Base-by-base conservation (phyloP, 345 rosid species). In the Sisymbrium irio region DNA sequence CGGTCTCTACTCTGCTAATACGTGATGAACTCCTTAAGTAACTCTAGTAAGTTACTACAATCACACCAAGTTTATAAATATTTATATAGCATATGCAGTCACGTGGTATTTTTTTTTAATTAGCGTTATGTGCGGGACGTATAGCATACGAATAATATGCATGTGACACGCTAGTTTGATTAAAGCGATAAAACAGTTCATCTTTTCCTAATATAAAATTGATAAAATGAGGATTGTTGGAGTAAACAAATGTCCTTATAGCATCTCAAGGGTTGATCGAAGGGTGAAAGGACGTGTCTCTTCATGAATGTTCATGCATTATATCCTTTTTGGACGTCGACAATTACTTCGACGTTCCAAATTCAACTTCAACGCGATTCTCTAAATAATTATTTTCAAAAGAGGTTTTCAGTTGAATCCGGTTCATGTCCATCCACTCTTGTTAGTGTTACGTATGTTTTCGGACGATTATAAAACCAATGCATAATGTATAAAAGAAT, bases 231-330 rank as follows among this genome's bases (percentile, higher is more conserved):
- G 19, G 74, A 74, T 50, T 59, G 39, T 41, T 54, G 64, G 62
- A 73, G 51, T 61, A 51, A 68, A 22, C 58, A 62, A 69, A 69
- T 76, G 79, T 62, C 75, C 51, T 65, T 62, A 44, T 19, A 44
- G 58, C 27, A 45, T 27, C 75, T 69, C 75, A 76, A 69, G 25
- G 50, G 78, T 22, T 61, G 63, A 73, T 67, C 20, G 14, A 67
- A 59, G 13, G 22, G 56, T 75, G 55, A 68, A 75, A 41, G 63
- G 63, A 68, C 57, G 40, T 54, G 79, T 33, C 71, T 62, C 65
- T 62, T 76, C 66, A 62, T 69, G 41, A 62, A 62, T 69, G 75
- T 62, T 69, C 65, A 76, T 76, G 78, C 78, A 75, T 60, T 60
- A 50, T 75, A 41, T 75, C 56, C 46, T 5, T 25, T 47, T 50